These are phyloP conservation scores for Melampsora americana DNA, from an alignment of 1,284 basidiomycete genomes.

Conservation along the genomic window DNA sequence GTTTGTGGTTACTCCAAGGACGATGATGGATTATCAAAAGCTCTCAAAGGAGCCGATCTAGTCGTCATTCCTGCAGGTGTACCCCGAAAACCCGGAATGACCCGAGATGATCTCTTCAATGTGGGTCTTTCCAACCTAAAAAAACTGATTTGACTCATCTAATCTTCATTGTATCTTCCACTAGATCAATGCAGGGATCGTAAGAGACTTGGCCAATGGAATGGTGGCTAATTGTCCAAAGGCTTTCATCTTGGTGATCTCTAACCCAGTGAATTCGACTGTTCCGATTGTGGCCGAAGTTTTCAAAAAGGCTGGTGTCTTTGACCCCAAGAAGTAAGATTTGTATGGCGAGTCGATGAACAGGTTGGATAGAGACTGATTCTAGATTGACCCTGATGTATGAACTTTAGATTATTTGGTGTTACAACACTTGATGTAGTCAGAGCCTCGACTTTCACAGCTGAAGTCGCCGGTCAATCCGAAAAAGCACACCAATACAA, in stretches of 20 bases:
- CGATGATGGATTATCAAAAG: slow-evolving; percentile 77
- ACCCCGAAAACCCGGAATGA: slow-evolving; percentile 64
- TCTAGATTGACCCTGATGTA: background rate
- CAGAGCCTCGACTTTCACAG: slow-evolving; percentile 87
- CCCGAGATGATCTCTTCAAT: slow-evolving; percentile 98
- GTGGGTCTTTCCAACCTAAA: slow-evolving; percentile 56
- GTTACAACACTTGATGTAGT: slow-evolving; percentile 97
- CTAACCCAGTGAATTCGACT: slow-evolving; percentile 78
- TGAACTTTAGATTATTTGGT: slow-evolving; percentile 60
- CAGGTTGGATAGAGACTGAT: background rate
- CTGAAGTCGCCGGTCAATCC: slow-evolving; percentile 66
- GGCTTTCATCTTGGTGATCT: slow-evolving; percentile 91
- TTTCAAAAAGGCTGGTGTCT: slow-evolving; percentile 88
- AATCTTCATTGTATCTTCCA: background rate
- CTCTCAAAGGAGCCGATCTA: slow-evolving; percentile 78
- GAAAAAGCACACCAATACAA: slow-evolving; percentile 64
- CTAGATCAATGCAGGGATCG: slow-evolving; percentile 89
- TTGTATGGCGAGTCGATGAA: slow-evolving; percentile 57
- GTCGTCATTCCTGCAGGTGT: slow-evolving; percentile 93
- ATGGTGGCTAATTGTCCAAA: slow-evolving; percentile 82
- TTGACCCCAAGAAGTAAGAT: slow-evolving; percentile 69
- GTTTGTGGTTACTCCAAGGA: slow-evolving; percentile 69
- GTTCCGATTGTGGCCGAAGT: slow-evolving; percentile 94
- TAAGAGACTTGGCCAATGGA: slow-evolving; percentile 87
- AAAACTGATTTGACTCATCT: background rate